Evolutionary conservation across 2,329 filamentous ascomycete genomes (phyloP).

Genomic region (Aureobasidium leucospermi): DNA sequence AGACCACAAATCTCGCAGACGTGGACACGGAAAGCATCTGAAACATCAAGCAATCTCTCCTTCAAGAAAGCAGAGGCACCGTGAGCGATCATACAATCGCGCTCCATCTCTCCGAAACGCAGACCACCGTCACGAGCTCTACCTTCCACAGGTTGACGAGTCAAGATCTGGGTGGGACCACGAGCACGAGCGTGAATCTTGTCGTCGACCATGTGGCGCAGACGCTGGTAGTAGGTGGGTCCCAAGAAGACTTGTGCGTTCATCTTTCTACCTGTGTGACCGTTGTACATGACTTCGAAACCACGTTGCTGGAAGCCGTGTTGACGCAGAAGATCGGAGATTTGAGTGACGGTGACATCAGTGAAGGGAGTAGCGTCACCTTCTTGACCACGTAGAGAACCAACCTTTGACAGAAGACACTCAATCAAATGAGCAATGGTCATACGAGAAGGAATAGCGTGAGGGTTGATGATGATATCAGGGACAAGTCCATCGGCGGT

Average conservation of each 20-base stretch:
- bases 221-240: conserved; percentile 96
- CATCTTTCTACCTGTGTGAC: conserved; percentile 90
- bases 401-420: conserved; percentile 94
- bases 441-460: conserved; percentile 99
- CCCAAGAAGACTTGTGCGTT: conserved; percentile 94
- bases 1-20: conserved; percentile 97
- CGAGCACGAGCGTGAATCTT: conserved; percentile 99
- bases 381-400: conserved; percentile 85
- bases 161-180: conserved; percentile 94
- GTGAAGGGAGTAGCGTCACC: conserved; percentile 98
- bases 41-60: conserved; percentile 94
- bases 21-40: conserved; percentile 95
- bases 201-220: conserved; percentile 99
- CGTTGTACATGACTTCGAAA: conserved; percentile 98
- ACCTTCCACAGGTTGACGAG: conserved; percentile 94
- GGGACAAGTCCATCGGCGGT: conserved; percentile 84
- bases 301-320: conserved; percentile 95
- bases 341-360: conserved; percentile 89
- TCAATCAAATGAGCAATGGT: conserved; percentile 99
- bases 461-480: conserved; percentile 97
- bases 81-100: conserved; percentile 99
- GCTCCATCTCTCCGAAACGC: conserved; percentile 99
- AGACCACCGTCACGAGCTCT: conserved; percentile 95
- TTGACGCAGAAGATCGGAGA: conserved; percentile 77
- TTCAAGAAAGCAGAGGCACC: conserved; percentile 95